Conservation (phyloP, 345 rosid genomes). For the Mercurialis annua region DNA sequence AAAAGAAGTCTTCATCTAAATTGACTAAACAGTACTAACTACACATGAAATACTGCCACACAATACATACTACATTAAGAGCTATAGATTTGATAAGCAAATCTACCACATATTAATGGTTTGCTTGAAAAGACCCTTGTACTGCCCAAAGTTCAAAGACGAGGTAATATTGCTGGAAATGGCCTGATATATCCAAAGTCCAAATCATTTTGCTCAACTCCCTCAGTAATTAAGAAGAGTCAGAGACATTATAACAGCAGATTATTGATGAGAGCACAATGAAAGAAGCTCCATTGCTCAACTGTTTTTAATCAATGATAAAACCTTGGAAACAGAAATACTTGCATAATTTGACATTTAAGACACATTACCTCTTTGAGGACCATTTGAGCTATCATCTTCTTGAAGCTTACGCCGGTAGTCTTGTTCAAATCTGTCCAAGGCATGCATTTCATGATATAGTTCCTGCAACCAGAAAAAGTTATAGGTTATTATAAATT, state of each 20-base stretch:
- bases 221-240: neutral
- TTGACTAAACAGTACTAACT: neutral
- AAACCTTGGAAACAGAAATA: neutral
- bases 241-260: neutral
- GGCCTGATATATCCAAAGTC: neutral
- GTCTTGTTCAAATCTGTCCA: constrained; percentile 99
- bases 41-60: neutral
- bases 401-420: constrained; percentile 90
- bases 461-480: constrained; percentile 54
- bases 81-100: too few relatives aligned
- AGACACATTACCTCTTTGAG: constrained; percentile 59
- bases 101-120: too few relatives aligned
- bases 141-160: neutral
- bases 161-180: neutral
- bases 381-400: constrained; percentile 69
- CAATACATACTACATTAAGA: neutral
- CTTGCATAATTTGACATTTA: neutral
- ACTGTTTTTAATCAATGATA: neutral
- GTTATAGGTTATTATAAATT: constrained; percentile 1
- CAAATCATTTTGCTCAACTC: neutral
- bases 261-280: neutral
- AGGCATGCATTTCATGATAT: constrained; percentile 91
- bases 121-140: too few relatives aligned
- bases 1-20: neutral
- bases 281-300: neutral